Base-by-base conservation (phyloP, 345 rosid genomes). In the Eucalyptus melliodora region DNA sequence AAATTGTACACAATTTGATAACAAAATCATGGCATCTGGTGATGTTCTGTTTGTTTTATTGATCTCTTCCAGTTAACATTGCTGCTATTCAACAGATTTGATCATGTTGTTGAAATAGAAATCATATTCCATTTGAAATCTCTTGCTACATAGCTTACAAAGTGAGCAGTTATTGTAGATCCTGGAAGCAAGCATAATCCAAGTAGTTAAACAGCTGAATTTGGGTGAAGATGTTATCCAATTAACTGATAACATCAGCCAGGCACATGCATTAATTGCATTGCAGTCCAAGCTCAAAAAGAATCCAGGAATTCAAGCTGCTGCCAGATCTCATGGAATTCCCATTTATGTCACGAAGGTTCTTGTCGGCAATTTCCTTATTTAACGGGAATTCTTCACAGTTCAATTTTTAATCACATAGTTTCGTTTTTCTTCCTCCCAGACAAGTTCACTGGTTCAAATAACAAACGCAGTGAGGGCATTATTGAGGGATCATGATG, bases 321-420 rank as follows among this genome's bases (percentile, higher is more conserved):
- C 95, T 67, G 97, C 96, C 53, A 92, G 92, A 93, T 93, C 96
- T 81, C 96, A 91, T 50, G 92, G 92, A 90, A 95, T 95, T 90
- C 98, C 99, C 80, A 92, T 94, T 86, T 97, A 95, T 87, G 92
- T 93, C 91, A 95, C 95, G 9, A 97, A 97, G 97, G 99, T 97
- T 90, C 60, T 95, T 90, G 50, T 53, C 34, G 56, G 50, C 27
- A 55, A 47, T 34, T 31, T 21, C 37, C 85, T 72, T 51, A 11
- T 90, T n/a, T 55, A 56, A 49, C 81, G 60, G 15, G 50, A n/a
- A 15, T n/a, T 77, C 16, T 87, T 47, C 56, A 53, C 86, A 42
- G 81, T 51, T 86, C 87, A 86, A 86, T 50, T 31, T 31, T 86
- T 50, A 55, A 51, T 50, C 44, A 31, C 56, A 13, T 14, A 51